Evolutionary conservation across 805 yeast genomes (phyloP), one percentile per base, ranked within the genome.

Genomic region (Maudiozyma bulderi): DNA sequence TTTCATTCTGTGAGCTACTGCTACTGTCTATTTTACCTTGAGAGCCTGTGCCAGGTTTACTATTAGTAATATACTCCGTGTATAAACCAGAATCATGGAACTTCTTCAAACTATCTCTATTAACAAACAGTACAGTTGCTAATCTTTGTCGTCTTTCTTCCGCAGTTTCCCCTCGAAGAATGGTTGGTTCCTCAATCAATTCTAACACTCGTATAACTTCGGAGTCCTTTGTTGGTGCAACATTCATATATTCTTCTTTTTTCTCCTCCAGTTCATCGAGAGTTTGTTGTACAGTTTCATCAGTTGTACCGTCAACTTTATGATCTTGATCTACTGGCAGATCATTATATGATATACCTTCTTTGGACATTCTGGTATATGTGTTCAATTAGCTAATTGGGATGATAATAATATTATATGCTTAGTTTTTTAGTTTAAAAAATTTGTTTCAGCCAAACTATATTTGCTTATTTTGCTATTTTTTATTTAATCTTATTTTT

Each of bases 191-290:
- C 5, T 76, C 77, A 5, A 82, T 55, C 28, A 60, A 58, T 37
- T 78, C 63, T 42, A 88, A 70, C 40, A 64, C 59, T 10, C 50
- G 54, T 43, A 77, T 71, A 7, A 88, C 93, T 7, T 80, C 81
- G 0, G 66, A 77, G 57, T 87, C 95, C 29, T 73, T 69, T 0
- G 87, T 80, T 9, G 95, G 93, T 0, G 82, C 72, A 30, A 67
- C 8, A 11, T 59, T 43, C 14, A 60, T 40, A 42, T 59, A 59
- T 15, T 58, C 57, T 40, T 52, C 49, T 35, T 64, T 54, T 26
- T 44, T 40, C 10, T 29, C 29, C 32, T 43, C 47, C 29, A 51
- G 65, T 44, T 30, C 54, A 48, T 28, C 52, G 26, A 69, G 47
- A 20, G 54, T 59, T 8, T 61, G 65, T 3, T 58, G 60, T 1